These are phyloP conservation scores for Paratinospora sagittata DNA, from an alignment of 164 flowering plant species.

Conservation along the genomic window DNA sequence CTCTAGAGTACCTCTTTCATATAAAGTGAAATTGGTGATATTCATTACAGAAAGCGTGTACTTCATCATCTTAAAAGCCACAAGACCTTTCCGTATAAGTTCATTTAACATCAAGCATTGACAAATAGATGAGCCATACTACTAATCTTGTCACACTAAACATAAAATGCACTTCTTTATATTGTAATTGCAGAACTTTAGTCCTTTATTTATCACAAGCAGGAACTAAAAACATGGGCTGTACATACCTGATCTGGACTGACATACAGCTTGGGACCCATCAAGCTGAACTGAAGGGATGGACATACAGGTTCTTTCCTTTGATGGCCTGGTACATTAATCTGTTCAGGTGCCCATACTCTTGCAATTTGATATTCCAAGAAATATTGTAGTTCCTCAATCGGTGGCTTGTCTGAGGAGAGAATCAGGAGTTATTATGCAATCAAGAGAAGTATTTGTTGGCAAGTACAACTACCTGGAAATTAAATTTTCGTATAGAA, in stretches of 20 bases:
- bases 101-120: not conserved
- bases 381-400: constrained; percentile 92
- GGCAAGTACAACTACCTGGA: not conserved
- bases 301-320: constrained; percentile 89
- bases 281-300: constrained; percentile 89
- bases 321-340: constrained; percentile 46
- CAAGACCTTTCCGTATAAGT: not conserved
- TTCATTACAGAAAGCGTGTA: not conserved
- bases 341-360: constrained; percentile 89
- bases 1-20: not conserved
- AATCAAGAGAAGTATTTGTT: too few relatives aligned
- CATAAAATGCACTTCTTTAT: not conserved
- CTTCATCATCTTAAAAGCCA: not conserved
- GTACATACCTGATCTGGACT: constrained; percentile 88
- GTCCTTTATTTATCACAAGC: not conserved
- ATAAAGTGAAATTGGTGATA: not conserved
- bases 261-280: constrained; percentile 93
- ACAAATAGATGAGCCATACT: not conserved
- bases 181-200: not conserved
- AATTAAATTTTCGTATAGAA: not conserved
- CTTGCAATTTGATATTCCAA: constrained; percentile 88
- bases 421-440: not conserved
- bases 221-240: not conserved
- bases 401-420: constrained; percentile 80
- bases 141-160: not conserved